Conservation (phyloP, 371 early-diverging fungal genomes). For the Mortierella sp. region DNA sequence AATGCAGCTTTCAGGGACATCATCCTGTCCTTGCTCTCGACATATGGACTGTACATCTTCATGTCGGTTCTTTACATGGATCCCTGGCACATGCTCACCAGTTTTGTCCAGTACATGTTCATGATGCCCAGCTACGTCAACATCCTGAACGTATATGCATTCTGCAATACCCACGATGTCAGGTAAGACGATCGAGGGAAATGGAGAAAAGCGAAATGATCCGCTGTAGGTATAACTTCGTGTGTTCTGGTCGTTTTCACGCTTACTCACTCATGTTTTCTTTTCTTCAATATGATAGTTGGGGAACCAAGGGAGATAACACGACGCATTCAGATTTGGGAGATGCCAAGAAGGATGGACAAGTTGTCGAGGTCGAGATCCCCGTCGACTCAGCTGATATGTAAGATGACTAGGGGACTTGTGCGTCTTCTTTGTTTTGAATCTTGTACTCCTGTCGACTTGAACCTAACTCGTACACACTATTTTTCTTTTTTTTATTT, state of each 20-base stretch:
- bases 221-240: background rate
- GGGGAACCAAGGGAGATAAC: slow-evolving; percentile 96
- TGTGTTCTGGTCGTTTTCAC: background rate
- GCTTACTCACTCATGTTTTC: background rate
- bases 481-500: background rate
- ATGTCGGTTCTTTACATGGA: slow-evolving; percentile 85
- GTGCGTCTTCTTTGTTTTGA: too few relatives aligned
- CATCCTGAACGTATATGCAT: slow-evolving; percentile 92
- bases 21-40: slow-evolving; percentile 81
- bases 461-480: too few relatives aligned
- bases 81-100: slow-evolving; percentile 95
- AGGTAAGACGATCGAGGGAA: slow-evolving; percentile 56
- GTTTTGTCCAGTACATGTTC: slow-evolving; percentile 88
- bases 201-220: background rate
- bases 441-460: too few relatives aligned
- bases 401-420: too few relatives aligned
- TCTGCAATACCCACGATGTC: slow-evolving; percentile 91
- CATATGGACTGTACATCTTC: slow-evolving; percentile 89
- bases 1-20: slow-evolving; percentile 81
- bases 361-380: slow-evolving; percentile 77
- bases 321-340: slow-evolving; percentile 55
- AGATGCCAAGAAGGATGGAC: slow-evolving; percentile 65
- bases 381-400: slow-evolving; percentile 76
- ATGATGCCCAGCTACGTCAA: slow-evolving; percentile 91
- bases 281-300: slow-evolving; percentile 59